Evolutionary conservation across 768 basidiomycete genomes (phyloP), one percentile per base, ranked within the genome.

Genomic region (Mrakia blollopis): DNA sequence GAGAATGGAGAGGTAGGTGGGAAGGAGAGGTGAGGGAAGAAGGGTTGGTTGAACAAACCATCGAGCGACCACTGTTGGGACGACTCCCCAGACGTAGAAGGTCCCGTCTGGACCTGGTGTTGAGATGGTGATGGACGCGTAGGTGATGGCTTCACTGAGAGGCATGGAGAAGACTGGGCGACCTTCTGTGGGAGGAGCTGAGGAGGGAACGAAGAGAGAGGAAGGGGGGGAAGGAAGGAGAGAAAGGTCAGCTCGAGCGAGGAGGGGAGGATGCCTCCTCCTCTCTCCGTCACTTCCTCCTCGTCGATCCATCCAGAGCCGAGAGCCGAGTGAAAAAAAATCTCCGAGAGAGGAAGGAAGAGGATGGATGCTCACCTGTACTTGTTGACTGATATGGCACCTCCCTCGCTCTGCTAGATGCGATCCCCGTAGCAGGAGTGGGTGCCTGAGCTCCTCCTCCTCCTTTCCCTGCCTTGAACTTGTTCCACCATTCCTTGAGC

Each of bases 61-160:
- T 85, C 97, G 98, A 65, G 96, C 96, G 60, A 99, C 96, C 72
- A 98, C 94, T 60, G 98, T 93, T 13, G 96, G 96, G 69, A 99
- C 92, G 82, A 72, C 57, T 9, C 39, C 94, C 91, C 92, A 95
- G 8, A 94, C 91, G 82, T 92, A 92, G 25, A 93, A 87, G 79
- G 92, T 89, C 11, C 93, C 93, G 78, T 88, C 88, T 14, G 52
- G 73, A 0, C 44, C 72, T 37, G 73, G 77, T 6, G 77, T 78
- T 10, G 77, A 78, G 72, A 78, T 78, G 14, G 77, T 78, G 72
- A 78, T 78, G 39, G 70, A 72, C 0, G 76, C 76, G 72, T 77
- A 77, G 23, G 76, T 77, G 76, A 77, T 77, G 35, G 76, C 76
- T 63, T 77, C 76, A 11, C 63, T 37, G 35, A 77, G 72, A 47